phyloP scores from a whole-genome alignment of 768 basidiomycete genomes.

The Tylopilus cervinicoccineus region DNA sequence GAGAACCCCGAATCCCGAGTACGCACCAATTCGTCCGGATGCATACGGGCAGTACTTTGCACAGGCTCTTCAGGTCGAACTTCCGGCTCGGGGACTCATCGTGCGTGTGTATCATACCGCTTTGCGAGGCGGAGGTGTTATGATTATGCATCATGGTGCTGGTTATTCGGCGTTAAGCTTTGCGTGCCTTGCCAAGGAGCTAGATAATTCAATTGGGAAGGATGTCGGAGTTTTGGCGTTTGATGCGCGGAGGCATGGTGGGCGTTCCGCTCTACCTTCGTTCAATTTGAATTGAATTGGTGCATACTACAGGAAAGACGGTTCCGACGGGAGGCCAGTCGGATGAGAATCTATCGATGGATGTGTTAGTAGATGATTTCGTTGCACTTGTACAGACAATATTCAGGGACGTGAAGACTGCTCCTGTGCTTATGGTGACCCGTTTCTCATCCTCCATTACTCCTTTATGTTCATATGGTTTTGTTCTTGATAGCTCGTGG shows the following conservation, averaged over 20 bases:
- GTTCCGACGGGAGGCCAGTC: constrained; percentile 16
- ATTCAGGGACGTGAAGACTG: constrained; percentile 57
- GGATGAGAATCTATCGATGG: constrained; percentile 53
- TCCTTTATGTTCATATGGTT: not conserved
- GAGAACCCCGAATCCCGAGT: constrained; percentile 54
- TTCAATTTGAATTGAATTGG: not conserved
- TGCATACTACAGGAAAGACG: constrained; percentile 21
- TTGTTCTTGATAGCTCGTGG: constrained; percentile 58
- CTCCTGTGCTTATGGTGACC: constrained; percentile 72
- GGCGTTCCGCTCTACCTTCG: constrained; percentile 17
- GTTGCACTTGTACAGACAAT: constrained; percentile 62
- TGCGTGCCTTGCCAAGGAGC: constrained; percentile 84
- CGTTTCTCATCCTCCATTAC: not conserved
- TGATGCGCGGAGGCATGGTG: constrained; percentile 89
- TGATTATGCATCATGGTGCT: constrained; percentile 94
- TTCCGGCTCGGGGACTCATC: constrained; percentile 58
- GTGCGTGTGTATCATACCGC: constrained; percentile 84
- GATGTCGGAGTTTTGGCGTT: constrained; percentile 79
- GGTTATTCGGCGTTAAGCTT: constrained; percentile 90
- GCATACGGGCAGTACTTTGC: constrained; percentile 57
- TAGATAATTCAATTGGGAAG: constrained; percentile 53
- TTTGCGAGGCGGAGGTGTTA: constrained; percentile 55
- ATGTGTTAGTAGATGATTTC: constrained; percentile 70
- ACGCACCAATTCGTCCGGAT: constrained; percentile 70
- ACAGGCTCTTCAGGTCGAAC: constrained; percentile 73